Base-by-base conservation (phyloP, 2,329 filamentous ascomycete species). In the Sporothrix brunneoviolacea region DNA sequence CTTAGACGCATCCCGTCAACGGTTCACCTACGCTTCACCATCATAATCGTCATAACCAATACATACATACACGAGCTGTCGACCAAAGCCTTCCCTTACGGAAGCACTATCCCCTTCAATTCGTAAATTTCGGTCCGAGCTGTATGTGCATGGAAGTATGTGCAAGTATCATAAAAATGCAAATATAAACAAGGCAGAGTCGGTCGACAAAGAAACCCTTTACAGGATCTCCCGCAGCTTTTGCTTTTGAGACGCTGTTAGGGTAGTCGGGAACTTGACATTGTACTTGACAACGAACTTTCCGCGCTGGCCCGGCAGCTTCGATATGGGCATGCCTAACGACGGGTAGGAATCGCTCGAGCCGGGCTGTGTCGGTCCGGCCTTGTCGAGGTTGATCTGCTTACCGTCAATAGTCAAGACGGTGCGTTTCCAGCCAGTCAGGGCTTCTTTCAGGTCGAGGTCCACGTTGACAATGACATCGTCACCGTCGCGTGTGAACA, bases 391-490 rank as follows among this genome's bases (percentile, higher is more conserved):
- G 46, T 75, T 81, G 59, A 98, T 73, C 61, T 91, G 86, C 64
- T 88, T 91, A 59, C 88, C 88, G 62, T 98, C 93, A 60, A 98
- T 97, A 9, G 91, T 98, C 28, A 83, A 82, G 19, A 98, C 82
- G n/a, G 88, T 94, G 48, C 87, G 82, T 60, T 81, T 85, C 93
- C 93, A 98, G 52, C 93, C 93, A 0, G 91, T 95, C 39, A 98
- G 71, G 2, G 93, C 89, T 69, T 98, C 93, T 68, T 96, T 97
- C 41, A 98, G 81, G 24, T 85, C 82, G 47, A 98, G 76, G 8
- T 91, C 86, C 58, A 97, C 75, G 2, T 76, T 86, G 62, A 86
- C 82, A 53, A 87, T 74, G 40, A 98, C 74, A 60, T 97, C 87
- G 68, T 97, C 91, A 58, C 89, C 90, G 52, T 94, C 87, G 54